A percentile compares a stretch with the other conserved stretches of the same genome.
Evolutionary conservation across 768 basidiomycete species (phyloP).

Genomic region (Lenzites betulinus): DNA sequence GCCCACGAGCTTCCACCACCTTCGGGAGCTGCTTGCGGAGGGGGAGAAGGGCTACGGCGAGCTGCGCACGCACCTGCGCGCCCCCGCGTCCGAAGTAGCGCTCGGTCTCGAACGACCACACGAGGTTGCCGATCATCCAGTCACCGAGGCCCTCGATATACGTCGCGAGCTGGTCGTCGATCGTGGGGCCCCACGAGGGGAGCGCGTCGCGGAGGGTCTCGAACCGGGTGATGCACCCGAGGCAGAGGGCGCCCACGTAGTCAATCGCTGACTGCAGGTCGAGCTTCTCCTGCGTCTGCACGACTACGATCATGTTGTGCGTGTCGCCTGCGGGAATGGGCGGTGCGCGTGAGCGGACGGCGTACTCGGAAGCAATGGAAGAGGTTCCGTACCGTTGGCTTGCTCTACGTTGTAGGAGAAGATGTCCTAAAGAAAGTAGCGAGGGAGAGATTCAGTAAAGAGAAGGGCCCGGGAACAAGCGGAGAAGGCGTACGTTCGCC

Average conservation of each 20-base stretch:
- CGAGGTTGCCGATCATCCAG: slow-evolving; percentile 72
- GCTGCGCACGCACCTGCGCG: slow-evolving; percentile 51
- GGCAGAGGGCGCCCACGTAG: slow-evolving; percentile 63
- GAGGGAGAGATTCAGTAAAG: too few relatives aligned
- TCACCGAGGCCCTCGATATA: slow-evolving; percentile 65
- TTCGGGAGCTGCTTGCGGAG: too few relatives aligned
- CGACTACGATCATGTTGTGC: slow-evolving; percentile 64
- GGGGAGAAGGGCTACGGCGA: slow-evolving; percentile 48
- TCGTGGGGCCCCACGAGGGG: slow-evolving; percentile 61
- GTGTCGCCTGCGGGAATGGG: slow-evolving; percentile 79
- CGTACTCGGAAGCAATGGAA: too few relatives aligned
- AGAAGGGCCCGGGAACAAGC: too few relatives aligned
- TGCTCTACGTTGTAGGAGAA: slow-evolving; percentile 85
- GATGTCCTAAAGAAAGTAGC: slow-evolving; percentile 57
- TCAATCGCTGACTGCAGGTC: slow-evolving; percentile 64
- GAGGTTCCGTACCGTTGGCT: too few relatives aligned
- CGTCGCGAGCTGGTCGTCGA: slow-evolving; percentile 56
- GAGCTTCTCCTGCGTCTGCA: too few relatives aligned
- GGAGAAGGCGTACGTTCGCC: slow-evolving; percentile 72
- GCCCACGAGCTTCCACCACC: not conserved
- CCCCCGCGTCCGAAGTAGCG: slow-evolving; percentile 69
- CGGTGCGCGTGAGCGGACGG: too few relatives aligned
- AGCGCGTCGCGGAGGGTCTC: slow-evolving; percentile 44
- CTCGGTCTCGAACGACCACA: slow-evolving; percentile 72
- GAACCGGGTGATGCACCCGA: slow-evolving; percentile 55